Conservation (phyloP, 768 basidiomycete genomes). For the Guyanaporus albipodus region DNA sequence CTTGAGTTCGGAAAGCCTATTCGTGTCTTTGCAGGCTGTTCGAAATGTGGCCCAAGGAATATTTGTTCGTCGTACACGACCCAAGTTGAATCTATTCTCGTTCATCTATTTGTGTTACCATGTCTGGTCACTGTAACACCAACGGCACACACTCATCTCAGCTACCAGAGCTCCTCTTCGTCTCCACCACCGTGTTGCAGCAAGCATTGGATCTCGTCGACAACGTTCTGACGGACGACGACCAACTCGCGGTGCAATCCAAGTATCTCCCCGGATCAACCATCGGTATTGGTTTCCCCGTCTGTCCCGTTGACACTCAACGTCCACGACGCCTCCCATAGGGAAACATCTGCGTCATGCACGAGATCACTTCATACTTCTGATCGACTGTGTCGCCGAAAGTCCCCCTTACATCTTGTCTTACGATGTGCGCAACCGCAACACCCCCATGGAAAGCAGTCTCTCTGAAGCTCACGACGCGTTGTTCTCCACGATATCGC, state of each 20-base stretch:
- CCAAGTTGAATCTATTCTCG: slow-evolving; percentile 17
- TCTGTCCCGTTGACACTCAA: background rate
- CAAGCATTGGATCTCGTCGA: slow-evolving; percentile 75
- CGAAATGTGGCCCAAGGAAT: slow-evolving; percentile 82
- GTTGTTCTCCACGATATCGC: slow-evolving; percentile 50
- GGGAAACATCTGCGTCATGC: slow-evolving; percentile 88
- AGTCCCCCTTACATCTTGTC: slow-evolving; percentile 53
- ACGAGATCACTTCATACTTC: slow-evolving; percentile 73
- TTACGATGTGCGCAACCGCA: slow-evolving; percentile 72
- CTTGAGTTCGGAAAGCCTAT: slow-evolving; percentile 75
- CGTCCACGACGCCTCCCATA: slow-evolving; percentile 26
- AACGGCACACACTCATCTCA: slow-evolving; percentile 23
- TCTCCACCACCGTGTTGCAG: slow-evolving; percentile 61
- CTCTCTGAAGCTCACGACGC: slow-evolving; percentile 55
- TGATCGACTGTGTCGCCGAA: slow-evolving; percentile 51
- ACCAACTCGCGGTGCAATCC: slow-evolving; percentile 66
- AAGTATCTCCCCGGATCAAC: slow-evolving; percentile 81
- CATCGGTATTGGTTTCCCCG: slow-evolving; percentile 51
- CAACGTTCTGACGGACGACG: slow-evolving; percentile 59
- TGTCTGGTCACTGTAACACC: background rate
- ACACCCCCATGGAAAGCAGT: slow-evolving; percentile 80
- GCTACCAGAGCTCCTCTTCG: slow-evolving; percentile 56
- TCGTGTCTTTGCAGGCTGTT: slow-evolving; percentile 46
- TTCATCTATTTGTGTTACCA: slow-evolving; percentile 15
- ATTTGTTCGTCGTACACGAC: slow-evolving; percentile 27